Base-by-base conservation (phyloP, 495 filamentous ascomycete genomes). In the Lasiosphaeris hirsuta region DNA sequence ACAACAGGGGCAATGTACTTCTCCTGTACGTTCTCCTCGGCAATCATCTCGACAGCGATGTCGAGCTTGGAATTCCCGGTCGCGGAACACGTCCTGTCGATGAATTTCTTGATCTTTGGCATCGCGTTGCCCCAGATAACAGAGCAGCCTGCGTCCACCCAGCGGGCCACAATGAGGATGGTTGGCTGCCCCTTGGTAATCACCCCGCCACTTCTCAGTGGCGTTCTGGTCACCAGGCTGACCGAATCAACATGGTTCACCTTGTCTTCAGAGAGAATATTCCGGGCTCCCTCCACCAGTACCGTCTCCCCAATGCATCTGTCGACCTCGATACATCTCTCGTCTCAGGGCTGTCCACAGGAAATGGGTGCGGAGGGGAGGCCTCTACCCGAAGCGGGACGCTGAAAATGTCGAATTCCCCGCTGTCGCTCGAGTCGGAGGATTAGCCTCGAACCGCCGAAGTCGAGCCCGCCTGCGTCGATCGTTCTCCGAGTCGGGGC, bases 1-100 rank as follows among this genome's bases (percentile, higher is more conserved):
- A 3, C 43, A 45, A 45, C 43, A 45, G 43, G 43, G 43, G 43
- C 43, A 14, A 45, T 45, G 43, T 45, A 45, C 43, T 45, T 45
- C 18, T 45, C 43, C 43, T 45, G 13, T 45, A 45, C 43, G 17
- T 45, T 3, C 43, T 45, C 43, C 43, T 45, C 43, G 43, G n/a
- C 43, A 17, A 45, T 14, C 43, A 45, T 45, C 10, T 45, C 43
- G 17, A 45, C 43, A 14, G 43, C 43, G 17, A 45, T 45, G 43
- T 45, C 43, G 17, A 45, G 3, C 23, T 30, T 30, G 23, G 23
- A 30, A 30, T 30, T 30, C 17, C 18, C 18, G 43, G n/a, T 15
- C 9, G 11, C 9, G 9, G 9, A 13, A 17, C 13, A 10, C 17
- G 17, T 19, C 13, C 13, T 14, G 17, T 45, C 43, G 17, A 45